Evolutionary conservation across 2,329 filamentous ascomycete genomes (phyloP).

Genomic region (Allantophomopsis cytisporea): DNA sequence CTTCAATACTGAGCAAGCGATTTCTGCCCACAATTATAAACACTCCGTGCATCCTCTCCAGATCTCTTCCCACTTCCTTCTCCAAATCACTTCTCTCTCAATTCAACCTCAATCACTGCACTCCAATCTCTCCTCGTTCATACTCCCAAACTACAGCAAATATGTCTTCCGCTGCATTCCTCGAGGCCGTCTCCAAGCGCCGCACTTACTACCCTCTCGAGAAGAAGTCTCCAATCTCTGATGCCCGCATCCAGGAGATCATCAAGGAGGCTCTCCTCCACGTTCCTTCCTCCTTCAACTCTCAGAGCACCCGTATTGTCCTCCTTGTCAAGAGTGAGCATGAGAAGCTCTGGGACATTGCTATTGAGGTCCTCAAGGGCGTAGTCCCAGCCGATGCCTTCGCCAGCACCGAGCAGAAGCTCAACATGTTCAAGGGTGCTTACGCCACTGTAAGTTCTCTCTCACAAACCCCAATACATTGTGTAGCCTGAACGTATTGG

Average conservation of each 20-base stretch:
- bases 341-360: conserved; percentile 75
- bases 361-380: conserved; percentile 47
- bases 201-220: conserved; percentile 56
- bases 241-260: conserved; percentile 49
- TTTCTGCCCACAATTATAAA: neutral
- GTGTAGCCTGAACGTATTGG: neutral
- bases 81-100: neutral
- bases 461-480: neutral
- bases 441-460: conserved; percentile 58
- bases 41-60: neutral
- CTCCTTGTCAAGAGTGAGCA: conserved; percentile 74
- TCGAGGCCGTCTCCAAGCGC: conserved; percentile 51
- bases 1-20: neutral
- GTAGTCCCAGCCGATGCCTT: conserved; percentile 43
- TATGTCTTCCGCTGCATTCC: conserved; percentile 34
- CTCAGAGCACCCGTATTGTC: conserved; percentile 66
- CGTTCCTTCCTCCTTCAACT: conserved; percentile 78
- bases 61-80: neutral
- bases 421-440: conserved; percentile 47
- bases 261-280: conserved; percentile 50
- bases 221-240: conserved; percentile 46
- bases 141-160: conserved; percentile 15
- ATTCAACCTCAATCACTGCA: neutral
- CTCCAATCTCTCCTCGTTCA: neutral
- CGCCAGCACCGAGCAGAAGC: conserved; percentile 7